These are phyloP conservation scores for Digitaria exilis DNA, from an alignment of 202 grass and related monocot species.

Conservation along the genomic window DNA sequence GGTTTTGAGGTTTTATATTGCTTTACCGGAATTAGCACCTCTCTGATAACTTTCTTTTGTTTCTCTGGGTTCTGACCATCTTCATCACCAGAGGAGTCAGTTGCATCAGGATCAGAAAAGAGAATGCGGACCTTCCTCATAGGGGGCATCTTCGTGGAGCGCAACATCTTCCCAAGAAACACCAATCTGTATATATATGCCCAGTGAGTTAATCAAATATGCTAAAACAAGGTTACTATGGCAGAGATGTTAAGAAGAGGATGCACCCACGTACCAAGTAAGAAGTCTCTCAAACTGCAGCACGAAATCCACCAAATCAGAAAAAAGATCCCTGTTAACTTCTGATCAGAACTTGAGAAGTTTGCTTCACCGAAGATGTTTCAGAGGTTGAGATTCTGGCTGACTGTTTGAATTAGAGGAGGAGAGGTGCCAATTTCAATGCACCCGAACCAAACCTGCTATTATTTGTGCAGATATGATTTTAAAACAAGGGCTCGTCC, in stretches of 20 bases:
- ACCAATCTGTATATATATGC: constrained; percentile 27
- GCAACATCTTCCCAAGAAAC: neutral
- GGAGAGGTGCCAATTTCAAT: constrained; percentile 9
- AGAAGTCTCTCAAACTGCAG: neutral
- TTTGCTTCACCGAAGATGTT: neutral
- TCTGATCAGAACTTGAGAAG: constrained; percentile 23
- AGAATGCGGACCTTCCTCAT: constrained; percentile 46
- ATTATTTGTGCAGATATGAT: neutral
- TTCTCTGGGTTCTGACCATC: constrained; percentile 28
- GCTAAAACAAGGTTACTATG: neutral
- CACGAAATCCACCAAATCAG: constrained; percentile 7
- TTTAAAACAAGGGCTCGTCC: neutral
- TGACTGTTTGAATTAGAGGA: neutral
- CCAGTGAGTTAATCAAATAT: neutral
- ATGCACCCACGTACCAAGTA: constrained; percentile 1
- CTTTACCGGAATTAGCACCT: neutral
- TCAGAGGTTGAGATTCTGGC: neutral
- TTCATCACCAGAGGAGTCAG: constrained; percentile 54
- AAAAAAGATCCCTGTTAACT: constrained; percentile 11
- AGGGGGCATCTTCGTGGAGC: constrained; percentile 10
- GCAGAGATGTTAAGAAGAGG: neutral
- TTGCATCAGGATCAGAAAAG: constrained; percentile 70
- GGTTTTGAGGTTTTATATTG: neutral
- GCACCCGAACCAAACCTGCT: constrained; percentile 41
- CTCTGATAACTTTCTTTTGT: constrained; percentile 32